Percentiles rank a stretch among this genome's conserved stretches.
Conservation (phyloP, 768 basidiomycete species). For the Boletus sp. region DNA sequence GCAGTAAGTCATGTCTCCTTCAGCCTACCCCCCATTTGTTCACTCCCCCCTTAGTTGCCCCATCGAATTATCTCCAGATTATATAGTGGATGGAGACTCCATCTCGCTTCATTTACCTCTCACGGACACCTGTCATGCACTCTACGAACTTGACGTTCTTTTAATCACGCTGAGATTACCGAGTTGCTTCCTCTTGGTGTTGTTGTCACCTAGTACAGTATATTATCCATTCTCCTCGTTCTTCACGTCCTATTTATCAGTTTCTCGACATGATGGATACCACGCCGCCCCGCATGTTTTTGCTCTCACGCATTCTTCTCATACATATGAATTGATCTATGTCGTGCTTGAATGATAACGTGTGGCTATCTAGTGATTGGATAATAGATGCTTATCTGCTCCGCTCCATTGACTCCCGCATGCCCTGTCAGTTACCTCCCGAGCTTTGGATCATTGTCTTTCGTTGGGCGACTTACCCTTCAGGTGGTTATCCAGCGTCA, state of each 20-base stretch:
- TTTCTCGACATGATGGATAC: slow-evolving; percentile 30
- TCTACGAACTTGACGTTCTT: slow-evolving; percentile 32
- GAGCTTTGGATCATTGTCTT: slow-evolving; percentile 58
- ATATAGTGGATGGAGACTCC: slow-evolving; percentile 44
- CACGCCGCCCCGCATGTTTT: slow-evolving; percentile 23
- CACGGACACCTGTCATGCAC: slow-evolving; percentile 27
- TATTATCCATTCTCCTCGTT: slow-evolving; percentile 27
- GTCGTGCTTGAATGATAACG: not conserved
- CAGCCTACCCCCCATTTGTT: slow-evolving; percentile 1
- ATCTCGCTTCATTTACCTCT: slow-evolving; percentile 9
- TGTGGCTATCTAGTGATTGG: slow-evolving; percentile 4
- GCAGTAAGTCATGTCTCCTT: slow-evolving; percentile 56
- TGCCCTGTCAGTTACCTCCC: slow-evolving; percentile 36
- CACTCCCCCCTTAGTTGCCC: slow-evolving; percentile 54
- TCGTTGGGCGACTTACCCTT: slow-evolving; percentile 37
- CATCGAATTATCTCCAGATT: slow-evolving; percentile 82
- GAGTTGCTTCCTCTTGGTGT: slow-evolving; percentile 17
- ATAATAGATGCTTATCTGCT: not conserved
- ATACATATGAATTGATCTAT: slow-evolving; percentile 1
- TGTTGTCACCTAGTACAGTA: slow-evolving; percentile 30
- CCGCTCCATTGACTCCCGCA: not conserved
- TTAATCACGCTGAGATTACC: slow-evolving; percentile 25
- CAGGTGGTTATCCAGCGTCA: slow-evolving; percentile 26
- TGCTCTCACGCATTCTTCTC: slow-evolving; percentile 8
- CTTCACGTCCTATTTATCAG: slow-evolving; percentile 26